Percentiles rank a stretch among this genome's conserved stretches.
Evolutionary conservation across 345 rosid genomes (phyloP).

Genomic region (Moricandia moricandioides): DNA sequence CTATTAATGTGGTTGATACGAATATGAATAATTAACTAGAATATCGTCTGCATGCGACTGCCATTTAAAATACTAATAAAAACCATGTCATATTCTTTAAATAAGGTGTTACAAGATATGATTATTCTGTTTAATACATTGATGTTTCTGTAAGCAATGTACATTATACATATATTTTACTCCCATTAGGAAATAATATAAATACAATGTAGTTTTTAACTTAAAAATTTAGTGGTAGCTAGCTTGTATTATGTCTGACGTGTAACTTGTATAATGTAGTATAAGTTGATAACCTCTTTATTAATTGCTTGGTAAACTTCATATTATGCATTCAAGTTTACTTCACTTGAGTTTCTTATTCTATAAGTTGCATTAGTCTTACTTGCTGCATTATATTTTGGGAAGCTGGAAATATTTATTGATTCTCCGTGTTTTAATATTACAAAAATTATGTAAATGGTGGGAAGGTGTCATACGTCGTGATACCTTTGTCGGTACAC

Average conservation of each 20-base stretch:
- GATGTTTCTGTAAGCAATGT: background rate
- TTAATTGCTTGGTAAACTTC: background rate
- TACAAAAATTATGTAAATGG: background rate
- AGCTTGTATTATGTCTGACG: background rate
- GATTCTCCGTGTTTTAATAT: background rate
- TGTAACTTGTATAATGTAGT: background rate
- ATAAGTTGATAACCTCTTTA: background rate
- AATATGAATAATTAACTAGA: background rate
- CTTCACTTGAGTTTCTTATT: background rate
- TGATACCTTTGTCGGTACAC: slow-evolving; percentile 33
- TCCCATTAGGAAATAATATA: background rate
- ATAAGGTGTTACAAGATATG: background rate
- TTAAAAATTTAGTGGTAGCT: background rate
- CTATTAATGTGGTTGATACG: too few relatives aligned
- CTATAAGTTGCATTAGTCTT: background rate
- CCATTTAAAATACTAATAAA: background rate
- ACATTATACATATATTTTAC: background rate
- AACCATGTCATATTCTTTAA: background rate
- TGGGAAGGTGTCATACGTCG: slow-evolving; percentile 12
- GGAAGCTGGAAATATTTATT: background rate
- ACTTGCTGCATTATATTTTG: background rate
- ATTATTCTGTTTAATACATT: background rate
- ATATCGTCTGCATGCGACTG: slow-evolving; percentile 16
- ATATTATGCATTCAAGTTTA: background rate
- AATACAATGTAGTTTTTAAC: background rate